Evolutionary conservation across 1,284 basidiomycete genomes (phyloP), one percentile per base, ranked within the genome.

Genomic region (Paramarasmius palmivorus): DNA sequence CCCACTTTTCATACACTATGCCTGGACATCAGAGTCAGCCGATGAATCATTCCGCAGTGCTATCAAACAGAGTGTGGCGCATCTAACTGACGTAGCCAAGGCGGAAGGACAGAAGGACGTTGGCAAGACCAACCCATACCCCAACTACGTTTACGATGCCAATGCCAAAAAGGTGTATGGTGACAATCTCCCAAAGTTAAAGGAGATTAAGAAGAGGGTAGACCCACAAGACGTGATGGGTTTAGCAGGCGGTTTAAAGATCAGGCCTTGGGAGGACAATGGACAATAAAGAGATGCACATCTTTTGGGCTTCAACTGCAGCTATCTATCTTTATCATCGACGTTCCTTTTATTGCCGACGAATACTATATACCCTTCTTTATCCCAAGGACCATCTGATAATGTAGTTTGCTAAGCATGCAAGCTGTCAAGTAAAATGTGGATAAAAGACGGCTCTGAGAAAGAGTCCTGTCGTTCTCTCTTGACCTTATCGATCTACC

Each of bases 211-310:
- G 63, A 62, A 57, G 8, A 53, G 54, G 48, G 71, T 77, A 50
- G 83, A 86, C 55, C 81, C 80, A 0, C 49, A 62, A 5, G 73
- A 78, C 54, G 68, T 84, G 26, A 86, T 86, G 82, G 73, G 68
- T 12, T 74, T 83, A n/a, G 71, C 81, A 14, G 83, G 82, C 4
- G 83, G 83, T 3, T 83, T 64, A 49, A 73, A 68, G 14, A 32
- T 46, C 22, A 29, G 12, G 12, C 7, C 29, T 32, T 32, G 29
- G 12, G 29, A 32, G 6, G 6, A 6, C 12, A 12, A 6, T 32
- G 29, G 29, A 32, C 29, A 32, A 32, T 32, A 32, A 32, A n/a
- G n/a, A n/a, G n/a, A n/a, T n/a, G n/a, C n/a, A n/a, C n/a, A n/a
- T n/a, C n/a, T n/a, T n/a, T n/a, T n/a, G n/a, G n/a, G n/a, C n/a